Evolutionary conservation across 2,329 filamentous ascomycete species (phyloP).

Genomic region (Pestalotiopsis sp.): DNA sequence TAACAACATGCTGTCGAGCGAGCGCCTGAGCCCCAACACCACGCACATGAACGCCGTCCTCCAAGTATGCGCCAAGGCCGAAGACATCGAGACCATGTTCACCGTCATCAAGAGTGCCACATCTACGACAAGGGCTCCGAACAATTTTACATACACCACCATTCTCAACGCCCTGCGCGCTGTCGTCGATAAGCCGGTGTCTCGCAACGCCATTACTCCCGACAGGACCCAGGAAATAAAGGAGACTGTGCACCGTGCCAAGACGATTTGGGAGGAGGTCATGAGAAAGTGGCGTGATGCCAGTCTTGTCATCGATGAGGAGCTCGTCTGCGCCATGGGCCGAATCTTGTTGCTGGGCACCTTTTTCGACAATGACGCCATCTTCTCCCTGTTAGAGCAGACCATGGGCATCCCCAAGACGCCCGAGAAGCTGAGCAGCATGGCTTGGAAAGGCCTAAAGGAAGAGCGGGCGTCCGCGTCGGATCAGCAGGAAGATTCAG

Average conservation of each 20-base stretch:
- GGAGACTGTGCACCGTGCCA: constrained; percentile 64
- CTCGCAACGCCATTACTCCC: constrained; percentile 25
- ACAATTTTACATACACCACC: constrained; percentile 77
- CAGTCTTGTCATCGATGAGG: constrained; percentile 73
- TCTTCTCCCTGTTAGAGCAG: constrained; percentile 78
- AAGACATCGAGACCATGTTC: constrained; percentile 81
- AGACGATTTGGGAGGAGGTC: constrained; percentile 80
- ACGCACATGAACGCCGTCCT: constrained; percentile 91
- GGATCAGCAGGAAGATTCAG: background rate
- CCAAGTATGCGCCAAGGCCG: constrained; percentile 73
- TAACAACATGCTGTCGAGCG: constrained; percentile 68
- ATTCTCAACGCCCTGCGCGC: constrained; percentile 77
- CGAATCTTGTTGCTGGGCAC: constrained; percentile 70
- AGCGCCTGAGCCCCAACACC: constrained; percentile 69
- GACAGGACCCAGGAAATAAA: constrained; percentile 36
- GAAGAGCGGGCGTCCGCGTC: background rate
- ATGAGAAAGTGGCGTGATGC: constrained; percentile 75
- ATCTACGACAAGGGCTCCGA: constrained; percentile 62
- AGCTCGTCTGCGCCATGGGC: constrained; percentile 80
- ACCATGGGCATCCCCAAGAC: constrained; percentile 74
- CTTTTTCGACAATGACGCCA: constrained; percentile 66
- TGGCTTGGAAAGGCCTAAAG: constrained; percentile 9
- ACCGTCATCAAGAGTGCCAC: constrained; percentile 71
- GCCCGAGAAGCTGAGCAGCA: constrained; percentile 33
- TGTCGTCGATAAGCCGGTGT: constrained; percentile 36